phyloP scores from a whole-genome alignment of 2,329 filamentous ascomycete species.

The Aspergillus texensis region DNA sequence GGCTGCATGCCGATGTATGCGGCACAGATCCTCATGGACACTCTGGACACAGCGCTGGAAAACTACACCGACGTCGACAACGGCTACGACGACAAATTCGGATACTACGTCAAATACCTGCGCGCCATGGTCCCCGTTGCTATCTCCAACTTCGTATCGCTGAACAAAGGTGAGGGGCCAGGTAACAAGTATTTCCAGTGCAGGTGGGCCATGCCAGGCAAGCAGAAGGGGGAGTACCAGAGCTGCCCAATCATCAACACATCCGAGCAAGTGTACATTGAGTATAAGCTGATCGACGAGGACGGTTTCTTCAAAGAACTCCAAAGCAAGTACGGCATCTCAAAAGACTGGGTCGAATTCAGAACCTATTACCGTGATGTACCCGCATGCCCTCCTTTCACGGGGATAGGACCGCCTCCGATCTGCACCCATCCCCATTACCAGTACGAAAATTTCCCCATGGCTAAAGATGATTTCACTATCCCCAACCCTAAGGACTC shows the following conservation, averaged over 20 bases:
- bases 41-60: background rate
- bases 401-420: background rate
- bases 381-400: background rate
- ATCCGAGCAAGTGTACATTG: background rate
- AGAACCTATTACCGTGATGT: background rate
- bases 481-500: constrained; percentile 8
- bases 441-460: constrained; percentile 1
- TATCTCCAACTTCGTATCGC: background rate
- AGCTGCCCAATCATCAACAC: background rate
- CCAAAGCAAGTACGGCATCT: constrained; percentile 2
- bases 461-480: background rate
- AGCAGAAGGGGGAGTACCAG: background rate
- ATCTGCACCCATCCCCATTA: background rate
- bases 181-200: background rate
- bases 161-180: background rate
- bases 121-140: background rate
- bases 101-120: constrained; percentile 11
- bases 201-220: background rate
- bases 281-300: constrained; percentile 1
- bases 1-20: constrained; percentile 4
- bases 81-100: constrained; percentile 14
- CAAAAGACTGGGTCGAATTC: background rate
- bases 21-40: constrained; percentile 1
- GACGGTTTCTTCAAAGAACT: constrained; percentile 1
- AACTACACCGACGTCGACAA: constrained; percentile 15